Base-by-base conservation (phyloP, 345 rosid species). In the Melastoma malabathricum region DNA sequence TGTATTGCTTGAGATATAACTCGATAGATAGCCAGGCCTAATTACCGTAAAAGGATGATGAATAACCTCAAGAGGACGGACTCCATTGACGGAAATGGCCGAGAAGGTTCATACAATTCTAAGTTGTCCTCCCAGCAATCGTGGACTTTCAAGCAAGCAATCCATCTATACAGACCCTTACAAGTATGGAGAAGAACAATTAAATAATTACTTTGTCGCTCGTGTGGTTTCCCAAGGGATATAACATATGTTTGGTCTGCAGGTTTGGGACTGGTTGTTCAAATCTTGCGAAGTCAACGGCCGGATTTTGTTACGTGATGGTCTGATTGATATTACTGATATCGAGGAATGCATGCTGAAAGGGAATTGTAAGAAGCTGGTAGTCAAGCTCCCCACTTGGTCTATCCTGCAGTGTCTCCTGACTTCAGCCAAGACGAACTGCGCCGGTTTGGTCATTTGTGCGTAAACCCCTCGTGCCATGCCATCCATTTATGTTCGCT, bases 201-300 rank as follows among this genome's bases (percentile, higher is more conserved):
- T 45, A 15, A 43, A 7, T 19, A 44, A 23, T n/a, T 43, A 45
- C 16, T 6, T 31, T 1, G 14, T 18, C 13, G 15, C 51, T 10
- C 4, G 7, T 23, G 0, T 29, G 31, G 44, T 58, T 22, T 56
- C 43, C 34, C 31, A 27, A 46, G 31, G 15, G 46, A 22, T n/a
- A 29, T 18, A 45, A 54, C 29, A 60, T 6, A 5, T 55, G 46
- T 25, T 9, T 31, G 51, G 57, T 43, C 47, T 46, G 17, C 63
- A 89, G 97, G 85, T 86, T 2, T 86, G 90, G 95, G 95, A 83
- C 61, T 85, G 94, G 95, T 58, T 89, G 53, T 89, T 89, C 56
- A 83, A 77, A 76, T 74, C 89, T 0, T 89, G 82, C 44, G 95
- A 85, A 60, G 89, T 79, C 56, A 81, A 79, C 18, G 94, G 94